These are phyloP conservation scores for Xylaria bambusicola DNA, from an alignment of 495 filamentous ascomycete genomes.

Conservation along the genomic window DNA sequence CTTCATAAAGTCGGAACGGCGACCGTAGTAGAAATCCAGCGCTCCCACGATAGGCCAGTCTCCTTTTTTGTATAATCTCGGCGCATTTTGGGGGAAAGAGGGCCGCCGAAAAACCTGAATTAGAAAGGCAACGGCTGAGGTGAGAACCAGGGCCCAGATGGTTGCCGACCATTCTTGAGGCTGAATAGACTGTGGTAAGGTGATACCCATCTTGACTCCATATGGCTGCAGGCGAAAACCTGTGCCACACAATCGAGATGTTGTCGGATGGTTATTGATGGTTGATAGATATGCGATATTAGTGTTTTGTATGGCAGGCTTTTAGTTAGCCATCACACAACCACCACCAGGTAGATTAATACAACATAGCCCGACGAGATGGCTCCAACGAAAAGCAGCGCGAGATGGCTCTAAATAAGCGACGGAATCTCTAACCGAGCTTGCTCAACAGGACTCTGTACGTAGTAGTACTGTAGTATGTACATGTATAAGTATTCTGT, in stretches of 20 bases:
- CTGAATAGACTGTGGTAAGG: not conserved
- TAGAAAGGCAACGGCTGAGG: conserved; percentile 1
- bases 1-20: conserved; percentile 21
- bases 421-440: conserved; percentile 12
- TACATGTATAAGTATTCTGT: too few relatives aligned
- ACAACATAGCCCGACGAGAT: too few relatives aligned
- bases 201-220: conserved; percentile 6
- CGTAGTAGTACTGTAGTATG: too few relatives aligned
- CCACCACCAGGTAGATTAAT: too few relatives aligned
- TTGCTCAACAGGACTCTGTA: too few relatives aligned
- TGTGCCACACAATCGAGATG: not conserved
- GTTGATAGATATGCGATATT: too few relatives aligned
- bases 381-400: too few relatives aligned
- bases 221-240: not conserved
- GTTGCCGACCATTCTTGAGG: conserved; percentile 17
- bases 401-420: not conserved
- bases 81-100: conserved; percentile 22
- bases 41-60: conserved; percentile 28
- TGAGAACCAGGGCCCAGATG: conserved; percentile 13
- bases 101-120: conserved; percentile 20
- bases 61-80: conserved; percentile 19
- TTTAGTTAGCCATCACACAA: too few relatives aligned
- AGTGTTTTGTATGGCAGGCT: too few relatives aligned
- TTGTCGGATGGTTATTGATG: too few relatives aligned
- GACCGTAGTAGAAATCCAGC: conserved; percentile 26